Base-by-base conservation (phyloP, 306 rosid species). In the Malus fusca region DNA sequence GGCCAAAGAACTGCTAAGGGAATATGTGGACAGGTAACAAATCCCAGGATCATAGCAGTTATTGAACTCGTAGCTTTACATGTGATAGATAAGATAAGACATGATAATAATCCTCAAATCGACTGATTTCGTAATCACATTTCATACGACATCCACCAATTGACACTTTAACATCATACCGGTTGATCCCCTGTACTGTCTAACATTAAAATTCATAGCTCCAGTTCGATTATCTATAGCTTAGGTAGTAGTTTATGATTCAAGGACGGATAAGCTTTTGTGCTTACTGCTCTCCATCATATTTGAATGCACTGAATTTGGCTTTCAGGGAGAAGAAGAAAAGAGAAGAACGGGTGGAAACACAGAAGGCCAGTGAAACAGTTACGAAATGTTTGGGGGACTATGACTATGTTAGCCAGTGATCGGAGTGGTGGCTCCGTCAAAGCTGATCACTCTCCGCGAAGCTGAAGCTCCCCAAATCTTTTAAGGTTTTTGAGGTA, bases 1-100 rank as follows among this genome's bases (percentile, higher is more conserved):
- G 85, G 99, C 99, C 21, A 96, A 96, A 78, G 98, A 96, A 78
- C 84, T 96, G 80, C 97, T 92, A 52, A 92, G 77, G 92, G 99
- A 96, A 86, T 96, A 96, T 33, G 78, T 96, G 61, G 93, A 84
- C 78, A 92, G 99, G 98, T 96, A 80, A 79, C 70, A 77, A 71
- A 77, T 75, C 78, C 63, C 69, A 40, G 22, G 63, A 22, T 40
- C 14, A 35, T 14, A 40, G 58, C 30, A 21, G 11, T 63, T 28
- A 11, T 44, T 71, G 19, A 12, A 52, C 31, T 25, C 56, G 52
- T 64, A 21, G 21, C 30, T 33, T 43, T 66, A 21, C 35, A 4
- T 55, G 25, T 69, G 26, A 68, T 60, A 1, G 12, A 25, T 60
- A 58, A 26, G 19, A 55, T 28, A 21, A 30, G 75, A 63, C 75